Conservation (phyloP, 305 asterid genomes). For the Ilex paraguariensis region DNA sequence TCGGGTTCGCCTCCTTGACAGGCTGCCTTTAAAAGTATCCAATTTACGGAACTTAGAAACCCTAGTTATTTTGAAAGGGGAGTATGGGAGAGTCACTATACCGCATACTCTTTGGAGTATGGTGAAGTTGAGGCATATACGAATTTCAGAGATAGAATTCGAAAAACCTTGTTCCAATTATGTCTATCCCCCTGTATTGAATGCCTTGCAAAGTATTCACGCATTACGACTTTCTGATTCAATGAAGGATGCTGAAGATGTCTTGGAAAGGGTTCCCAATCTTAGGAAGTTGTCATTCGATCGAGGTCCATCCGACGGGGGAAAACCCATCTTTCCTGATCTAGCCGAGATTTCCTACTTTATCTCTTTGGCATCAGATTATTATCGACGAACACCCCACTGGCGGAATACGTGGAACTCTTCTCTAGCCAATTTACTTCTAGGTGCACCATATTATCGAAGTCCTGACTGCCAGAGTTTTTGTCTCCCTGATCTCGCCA, state of each 20-base stretch:
- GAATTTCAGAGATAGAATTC: not conserved
- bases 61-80: not conserved
- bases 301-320: not conserved
- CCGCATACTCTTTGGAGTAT: constrained; percentile 7
- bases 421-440: too few relatives aligned
- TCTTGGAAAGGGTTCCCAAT: not conserved
- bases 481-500: not conserved
- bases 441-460: too few relatives aligned
- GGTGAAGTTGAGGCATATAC: constrained; percentile 7
- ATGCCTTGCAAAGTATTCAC: not conserved
- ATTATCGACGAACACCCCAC: too few relatives aligned
- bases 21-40: not conserved
- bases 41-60: constrained; percentile 4
- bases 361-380: too few relatives aligned
- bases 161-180: too few relatives aligned
- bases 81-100: not conserved
- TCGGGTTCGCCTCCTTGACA: not conserved
- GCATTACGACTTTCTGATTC: not conserved
- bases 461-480: too few relatives aligned
- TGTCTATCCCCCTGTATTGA: not conserved
- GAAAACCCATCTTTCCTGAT: not conserved
- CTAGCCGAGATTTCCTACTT: too few relatives aligned
- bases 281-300: not conserved
- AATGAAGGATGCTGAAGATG: not conserved
- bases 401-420: too few relatives aligned